Percentiles rank a stretch among this genome's conserved stretches.
Evolutionary conservation across 495 filamentous ascomycete genomes (phyloP).

Genomic region (Talaromyces thailandensis): DNA sequence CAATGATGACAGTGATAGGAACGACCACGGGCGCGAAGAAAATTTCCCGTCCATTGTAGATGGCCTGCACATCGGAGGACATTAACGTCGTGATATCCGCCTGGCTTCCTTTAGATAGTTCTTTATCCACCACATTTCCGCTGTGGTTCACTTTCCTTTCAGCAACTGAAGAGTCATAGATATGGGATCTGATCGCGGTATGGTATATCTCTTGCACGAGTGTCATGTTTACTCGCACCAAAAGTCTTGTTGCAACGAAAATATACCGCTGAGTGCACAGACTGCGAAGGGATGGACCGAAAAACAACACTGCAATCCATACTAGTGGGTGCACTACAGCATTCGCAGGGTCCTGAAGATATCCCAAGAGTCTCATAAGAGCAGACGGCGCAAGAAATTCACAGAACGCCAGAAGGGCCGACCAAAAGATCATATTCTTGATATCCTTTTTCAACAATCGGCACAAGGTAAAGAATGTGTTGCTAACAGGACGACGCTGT

Average conservation of each 20-base stretch:
- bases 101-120: constrained; percentile 24
- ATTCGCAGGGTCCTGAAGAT: constrained; percentile 19
- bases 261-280: constrained; percentile 39
- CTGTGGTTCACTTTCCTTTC: neutral
- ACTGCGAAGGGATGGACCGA: constrained; percentile 31
- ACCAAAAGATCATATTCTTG: constrained; percentile 26
- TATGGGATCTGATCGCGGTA: constrained; percentile 32
- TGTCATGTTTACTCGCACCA: constrained; percentile 36
- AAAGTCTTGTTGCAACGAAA: constrained; percentile 35
- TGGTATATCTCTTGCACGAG: constrained; percentile 43
- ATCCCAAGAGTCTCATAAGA: constrained; percentile 32
- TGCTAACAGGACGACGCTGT: constrained; percentile 27
- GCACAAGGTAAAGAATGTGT: constrained; percentile 31
- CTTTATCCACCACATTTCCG: constrained; percentile 16
- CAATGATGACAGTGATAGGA: constrained; percentile 23
- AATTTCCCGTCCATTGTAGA: constrained; percentile 32
- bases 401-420: constrained; percentile 19
- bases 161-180: constrained; percentile 16
- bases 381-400: constrained; percentile 35
- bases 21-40: constrained; percentile 25
- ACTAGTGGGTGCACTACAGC: constrained; percentile 28
- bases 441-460: constrained; percentile 29
- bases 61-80: constrained; percentile 39
- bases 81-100: constrained; percentile 41
- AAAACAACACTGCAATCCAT: constrained; percentile 36